Evolutionary conservation across 2,329 filamentous ascomycete genomes (phyloP).

Genomic region (Claviceps fusiformis): DNA sequence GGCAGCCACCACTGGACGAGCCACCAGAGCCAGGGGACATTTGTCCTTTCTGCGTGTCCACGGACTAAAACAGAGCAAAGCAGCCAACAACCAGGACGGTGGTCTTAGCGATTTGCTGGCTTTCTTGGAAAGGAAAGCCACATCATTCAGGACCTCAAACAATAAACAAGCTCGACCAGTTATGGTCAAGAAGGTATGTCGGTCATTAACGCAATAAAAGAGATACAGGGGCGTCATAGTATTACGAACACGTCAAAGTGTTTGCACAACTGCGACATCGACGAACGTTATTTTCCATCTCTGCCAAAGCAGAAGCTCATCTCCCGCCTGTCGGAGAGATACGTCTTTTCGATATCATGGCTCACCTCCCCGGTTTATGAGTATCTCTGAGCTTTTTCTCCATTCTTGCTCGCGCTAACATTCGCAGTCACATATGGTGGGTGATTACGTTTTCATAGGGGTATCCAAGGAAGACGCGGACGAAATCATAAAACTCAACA

Average conservation of each 20-base stretch:
- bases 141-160: slow-evolving; percentile 35
- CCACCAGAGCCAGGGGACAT: slow-evolving; percentile 16
- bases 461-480: slow-evolving; percentile 51
- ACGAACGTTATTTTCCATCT: not conserved
- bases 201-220: slow-evolving; percentile 15
- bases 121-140: slow-evolving; percentile 60
- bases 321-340: not conserved
- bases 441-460: slow-evolving; percentile 55
- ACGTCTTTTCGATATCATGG: not conserved
- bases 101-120: slow-evolving; percentile 50
- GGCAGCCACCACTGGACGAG: slow-evolving; percentile 14
- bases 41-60: slow-evolving; percentile 33
- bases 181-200: slow-evolving; percentile 68
- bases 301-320: not conserved
- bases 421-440: slow-evolving; percentile 55
- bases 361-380: slow-evolving; percentile 1
- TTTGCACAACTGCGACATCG: slow-evolving; percentile 2
- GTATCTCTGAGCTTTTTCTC: not conserved
- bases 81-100: slow-evolving; percentile 50
- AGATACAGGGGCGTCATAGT: slow-evolving; percentile 4
- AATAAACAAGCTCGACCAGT: slow-evolving; percentile 33
- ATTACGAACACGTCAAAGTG: slow-evolving; percentile 2
- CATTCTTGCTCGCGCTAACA: slow-evolving; percentile 38
- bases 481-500: slow-evolving; percentile 53
- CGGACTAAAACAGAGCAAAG: slow-evolving; percentile 57